Conservation (phyloP, 1,284 basidiomycete genomes). For the Leucoagaricus sp. region DNA sequence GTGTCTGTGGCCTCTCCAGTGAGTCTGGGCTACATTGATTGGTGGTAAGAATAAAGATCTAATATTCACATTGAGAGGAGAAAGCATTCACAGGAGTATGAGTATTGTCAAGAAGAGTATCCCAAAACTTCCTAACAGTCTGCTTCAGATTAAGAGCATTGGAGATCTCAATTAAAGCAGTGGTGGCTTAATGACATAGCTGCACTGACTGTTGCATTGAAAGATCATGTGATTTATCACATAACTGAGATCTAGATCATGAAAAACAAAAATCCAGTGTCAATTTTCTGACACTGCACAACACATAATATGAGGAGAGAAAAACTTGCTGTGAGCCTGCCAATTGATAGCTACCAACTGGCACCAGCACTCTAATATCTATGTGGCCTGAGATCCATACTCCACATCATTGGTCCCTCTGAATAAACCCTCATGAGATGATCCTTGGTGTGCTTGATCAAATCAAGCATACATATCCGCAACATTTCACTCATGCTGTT, state of each 20-base stretch:
- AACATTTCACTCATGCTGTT: conserved; percentile 69
- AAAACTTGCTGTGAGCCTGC: conserved; percentile 83
- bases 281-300: no score
- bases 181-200: conserved; percentile 90
- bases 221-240: conserved; percentile 97
- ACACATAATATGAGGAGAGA: not conserved
- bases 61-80: no score
- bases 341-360: conserved; percentile 98
- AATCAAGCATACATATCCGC: conserved; percentile 57
- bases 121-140: no score
- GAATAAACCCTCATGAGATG: conserved; percentile 94
- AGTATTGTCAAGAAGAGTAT: no score
- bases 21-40: no score
- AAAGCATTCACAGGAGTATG: no score
- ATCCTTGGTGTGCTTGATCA: conserved; percentile 88
- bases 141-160: no score
- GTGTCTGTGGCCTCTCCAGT: no score
- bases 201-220: conserved; percentile 81
- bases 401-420: conserved; percentile 77
- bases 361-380: conserved; percentile 85
- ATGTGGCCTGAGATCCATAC: conserved; percentile 89
- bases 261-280: no score
- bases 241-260: conserved; percentile 73
- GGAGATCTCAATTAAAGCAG: no score
- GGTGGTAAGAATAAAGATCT: no score